Evolutionary conservation across 192 early-diverging fungal genomes (phyloP), one percentile per base, ranked within the genome.

Genomic region (Backusella liffmaniae): DNA sequence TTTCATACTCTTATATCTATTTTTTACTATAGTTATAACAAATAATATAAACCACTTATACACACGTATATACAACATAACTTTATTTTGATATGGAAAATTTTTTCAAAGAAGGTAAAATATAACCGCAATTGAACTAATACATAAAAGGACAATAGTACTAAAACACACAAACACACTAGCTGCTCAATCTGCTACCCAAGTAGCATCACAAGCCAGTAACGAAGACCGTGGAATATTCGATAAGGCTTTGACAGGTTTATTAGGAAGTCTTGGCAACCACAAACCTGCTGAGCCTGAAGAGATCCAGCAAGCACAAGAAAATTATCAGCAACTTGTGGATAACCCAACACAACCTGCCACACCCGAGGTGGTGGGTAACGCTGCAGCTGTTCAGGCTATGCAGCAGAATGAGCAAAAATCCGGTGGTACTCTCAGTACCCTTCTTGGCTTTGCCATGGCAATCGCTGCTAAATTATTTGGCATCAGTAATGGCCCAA

Each of bases 321-420:
- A 70, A 6, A 66, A 53, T 9, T 76, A 81, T 35, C 71, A 76
- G 9, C 72, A 77, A 9, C 53, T 81, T 10, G 72, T 73, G 5
- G 37, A 49, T 35, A 46, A 72, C 32, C 53, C 35, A 21, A 23
- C 44, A 5, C 49, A 79, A 26, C 41, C 75, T 6, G 62, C 62
- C 23, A 73, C 79, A 9, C 67, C 75, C 9, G 42, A 73, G 21
- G 80, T 69, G 13, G 59, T 81, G 4, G 80, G 80, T 59, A 67
- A 70, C 32, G 80, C 80, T 21, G 80, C 80, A 12, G 80, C 80
- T 21, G 49, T 81, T n/a, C 80, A 81, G 46, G 80, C 80, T 12
- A 70, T 81, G 66, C 56, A 77, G 15, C 56, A 49, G 23, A 71
- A 72, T 34, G 32, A 67, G 18, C 30, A 69, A 44, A 30, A 42